Evolutionary conservation across 2,329 filamentous ascomycete genomes (phyloP).

Genomic region (Rhynchosporium secalis): DNA sequence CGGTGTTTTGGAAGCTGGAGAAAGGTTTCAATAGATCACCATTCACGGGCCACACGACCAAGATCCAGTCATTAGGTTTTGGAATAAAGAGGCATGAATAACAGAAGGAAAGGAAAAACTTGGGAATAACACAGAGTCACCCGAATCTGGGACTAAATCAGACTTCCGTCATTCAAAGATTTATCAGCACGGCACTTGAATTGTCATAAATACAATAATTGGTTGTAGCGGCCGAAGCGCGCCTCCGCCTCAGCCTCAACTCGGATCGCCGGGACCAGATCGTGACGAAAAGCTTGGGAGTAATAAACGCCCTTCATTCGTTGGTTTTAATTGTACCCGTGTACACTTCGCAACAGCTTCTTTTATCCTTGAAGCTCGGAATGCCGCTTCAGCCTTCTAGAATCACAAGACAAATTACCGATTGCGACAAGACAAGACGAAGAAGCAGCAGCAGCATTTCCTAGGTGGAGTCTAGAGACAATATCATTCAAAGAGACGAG

Average conservation of each 20-base stretch:
- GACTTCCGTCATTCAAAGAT: background rate
- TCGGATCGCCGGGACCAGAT: conserved; percentile 11
- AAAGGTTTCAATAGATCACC: background rate
- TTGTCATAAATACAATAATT: background rate
- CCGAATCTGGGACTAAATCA: too few relatives aligned
- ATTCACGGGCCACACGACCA: background rate
- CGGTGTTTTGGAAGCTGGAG: conserved; percentile 2
- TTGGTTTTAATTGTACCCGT: background rate
- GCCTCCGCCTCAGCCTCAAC: background rate
- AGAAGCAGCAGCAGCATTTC: background rate
- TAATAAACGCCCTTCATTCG: conserved; percentile 5
- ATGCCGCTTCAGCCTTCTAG: conserved; percentile 1
- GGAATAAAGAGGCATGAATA: too few relatives aligned
- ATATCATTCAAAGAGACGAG: conserved; percentile 19
- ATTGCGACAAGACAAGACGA: background rate
- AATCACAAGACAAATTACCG: background rate
- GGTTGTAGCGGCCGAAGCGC: background rate
- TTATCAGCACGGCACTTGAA: conserved; percentile 16
- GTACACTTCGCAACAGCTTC: background rate
- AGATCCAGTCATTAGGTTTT: background rate
- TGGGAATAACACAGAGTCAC: too few relatives aligned
- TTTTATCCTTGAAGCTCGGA: background rate
- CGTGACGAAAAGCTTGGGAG: conserved; percentile 16
- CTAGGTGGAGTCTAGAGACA: background rate
- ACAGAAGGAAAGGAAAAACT: too few relatives aligned